phyloP scores from a whole-genome alignment of 1,284 basidiomycete species.

The Blastosporella zonata region DNA sequence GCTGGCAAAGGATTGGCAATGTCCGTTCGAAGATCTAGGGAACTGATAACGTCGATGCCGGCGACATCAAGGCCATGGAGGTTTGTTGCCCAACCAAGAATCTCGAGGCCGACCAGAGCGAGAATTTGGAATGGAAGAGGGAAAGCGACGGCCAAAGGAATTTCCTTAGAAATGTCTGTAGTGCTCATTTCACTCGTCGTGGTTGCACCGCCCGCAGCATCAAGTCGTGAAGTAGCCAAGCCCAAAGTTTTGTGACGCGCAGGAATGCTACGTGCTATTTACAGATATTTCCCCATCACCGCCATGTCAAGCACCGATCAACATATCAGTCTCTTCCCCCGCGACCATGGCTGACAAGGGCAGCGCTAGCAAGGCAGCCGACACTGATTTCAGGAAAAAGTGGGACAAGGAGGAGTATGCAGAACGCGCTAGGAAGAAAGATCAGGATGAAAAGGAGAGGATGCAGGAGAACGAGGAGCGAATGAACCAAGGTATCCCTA shows the following conservation, averaged over 20 bases:
- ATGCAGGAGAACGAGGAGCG: constrained; percentile 86
- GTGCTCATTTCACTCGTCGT: constrained; percentile 31
- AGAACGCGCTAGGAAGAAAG: constrained; percentile 72
- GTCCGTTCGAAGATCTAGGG: constrained; percentile 57
- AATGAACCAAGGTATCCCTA: constrained; percentile 68
- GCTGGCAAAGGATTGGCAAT: constrained; percentile 29
- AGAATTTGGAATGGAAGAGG: constrained; percentile 84
- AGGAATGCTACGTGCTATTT: constrained; percentile 12
- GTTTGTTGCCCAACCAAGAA: constrained; percentile 84
- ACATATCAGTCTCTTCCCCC: constrained; percentile 9
- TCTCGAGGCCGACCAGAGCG: constrained; percentile 65
- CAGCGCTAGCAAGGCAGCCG: constrained; percentile 60
- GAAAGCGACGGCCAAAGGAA: constrained; percentile 57
- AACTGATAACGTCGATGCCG: constrained; percentile 72
- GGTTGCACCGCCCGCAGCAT: constrained; percentile 17
- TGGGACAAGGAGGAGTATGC: constrained; percentile 87
- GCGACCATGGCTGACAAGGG: constrained; percentile 54
- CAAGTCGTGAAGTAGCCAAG: constrained; percentile 15
- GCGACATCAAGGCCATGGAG: constrained; percentile 75
- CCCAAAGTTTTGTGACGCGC: constrained; percentile 9
- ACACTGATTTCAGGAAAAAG: constrained; percentile 79
- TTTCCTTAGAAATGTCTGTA: constrained; percentile 29
- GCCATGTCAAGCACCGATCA: constrained; percentile 10
- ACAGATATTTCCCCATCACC: constrained; percentile 4
- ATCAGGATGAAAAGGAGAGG: constrained; percentile 72